Conservation (phyloP, 495 filamentous ascomycete genomes). For the Penicillium diatomitis region DNA sequence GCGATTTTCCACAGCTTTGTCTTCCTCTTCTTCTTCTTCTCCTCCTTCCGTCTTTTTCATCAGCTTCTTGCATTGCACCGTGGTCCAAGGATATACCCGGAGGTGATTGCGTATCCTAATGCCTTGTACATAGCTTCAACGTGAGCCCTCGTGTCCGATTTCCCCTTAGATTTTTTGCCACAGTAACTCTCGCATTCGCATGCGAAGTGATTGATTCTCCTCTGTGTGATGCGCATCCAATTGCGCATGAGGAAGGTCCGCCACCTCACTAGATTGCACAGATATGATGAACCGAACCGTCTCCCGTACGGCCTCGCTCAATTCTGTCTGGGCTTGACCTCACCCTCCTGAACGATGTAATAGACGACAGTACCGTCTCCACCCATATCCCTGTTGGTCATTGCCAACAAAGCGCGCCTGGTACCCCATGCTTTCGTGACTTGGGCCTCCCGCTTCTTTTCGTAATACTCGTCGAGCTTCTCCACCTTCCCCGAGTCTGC, state of each 20-base stretch:
- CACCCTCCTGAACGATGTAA: constrained; percentile 89
- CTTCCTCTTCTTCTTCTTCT: constrained; percentile 9
- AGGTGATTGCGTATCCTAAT: constrained; percentile 5
- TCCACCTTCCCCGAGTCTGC: constrained; percentile 18
- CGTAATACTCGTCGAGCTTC: constrained; percentile 29
- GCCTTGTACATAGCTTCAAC: constrained; percentile 8
- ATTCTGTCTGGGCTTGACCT: constrained; percentile 94
- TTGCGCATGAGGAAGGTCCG: too few species aligned
- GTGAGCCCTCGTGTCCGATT: constrained; percentile 2
- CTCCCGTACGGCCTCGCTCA: constrained; percentile 22
- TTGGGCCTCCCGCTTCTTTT: constrained; percentile 23
- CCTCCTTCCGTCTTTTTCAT: neutral
- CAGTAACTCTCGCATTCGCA: constrained; percentile 1
- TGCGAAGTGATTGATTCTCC: neutral
- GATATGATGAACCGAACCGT: neutral
- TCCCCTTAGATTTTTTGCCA: constrained; percentile 1
- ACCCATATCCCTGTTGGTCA: constrained; percentile 48
- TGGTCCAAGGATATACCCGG: constrained; percentile 25
- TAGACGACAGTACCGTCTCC: constrained; percentile 92
- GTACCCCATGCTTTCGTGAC: constrained; percentile 31
- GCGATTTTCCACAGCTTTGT: constrained; percentile 1
- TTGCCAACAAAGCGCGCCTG: constrained; percentile 75
- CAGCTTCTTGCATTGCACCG: neutral
- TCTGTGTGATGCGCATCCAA: too few species aligned
- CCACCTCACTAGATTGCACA: too few species aligned